Base-by-base conservation (phyloP, 768 basidiomycete species). In the Lactarius hengduanensis region DNA sequence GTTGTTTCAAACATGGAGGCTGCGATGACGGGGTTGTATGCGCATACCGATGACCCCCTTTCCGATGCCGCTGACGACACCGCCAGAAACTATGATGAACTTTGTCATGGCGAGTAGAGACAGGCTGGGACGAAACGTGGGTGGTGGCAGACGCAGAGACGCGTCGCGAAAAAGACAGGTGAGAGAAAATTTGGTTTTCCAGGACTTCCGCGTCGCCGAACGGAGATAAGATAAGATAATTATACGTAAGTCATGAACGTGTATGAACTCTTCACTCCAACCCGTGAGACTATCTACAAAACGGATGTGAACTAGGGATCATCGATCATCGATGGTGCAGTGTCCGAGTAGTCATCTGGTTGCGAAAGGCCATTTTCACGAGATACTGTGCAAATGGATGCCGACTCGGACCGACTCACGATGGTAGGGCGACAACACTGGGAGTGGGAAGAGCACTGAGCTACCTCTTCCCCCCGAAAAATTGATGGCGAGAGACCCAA, bases 21-120 rank as follows among this genome's bases (percentile, higher is more conserved):
- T 73, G 73, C 38, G 73, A 73, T 69, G 36, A 58, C 15, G 50
- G 55, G 56, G 47, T 61, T 62, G 62, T 64, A 69, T 56, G 62
- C 69, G 74, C 84, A 79, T 77, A 98, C 96, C 96, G 74, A 99
- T 98, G 69, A 98, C 94, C 72, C 96, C 96, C 86, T 99, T 99
- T 70, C 96, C 96, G 73, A 99, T 99, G 62, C 96, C 96, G 73
- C 94, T 96, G 75, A 99, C 92, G 65, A 99, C 96, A 78, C 96
- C 96, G 66, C 96, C 96, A 45, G 92, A 94, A 36, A 99, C 93
- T 70, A 98, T 73, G 74, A 98, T 98, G 80, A 93, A 98, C 80
- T 98, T 98, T 67, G 92, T 94, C 91, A 95, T 95, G 41, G 59
- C 62, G 54, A 65, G 61, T 38, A 57, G 50, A 28, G 22, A 34